Base-by-base conservation (phyloP, 495 filamentous ascomycete species). In the Penicillium samsonianum region DNA sequence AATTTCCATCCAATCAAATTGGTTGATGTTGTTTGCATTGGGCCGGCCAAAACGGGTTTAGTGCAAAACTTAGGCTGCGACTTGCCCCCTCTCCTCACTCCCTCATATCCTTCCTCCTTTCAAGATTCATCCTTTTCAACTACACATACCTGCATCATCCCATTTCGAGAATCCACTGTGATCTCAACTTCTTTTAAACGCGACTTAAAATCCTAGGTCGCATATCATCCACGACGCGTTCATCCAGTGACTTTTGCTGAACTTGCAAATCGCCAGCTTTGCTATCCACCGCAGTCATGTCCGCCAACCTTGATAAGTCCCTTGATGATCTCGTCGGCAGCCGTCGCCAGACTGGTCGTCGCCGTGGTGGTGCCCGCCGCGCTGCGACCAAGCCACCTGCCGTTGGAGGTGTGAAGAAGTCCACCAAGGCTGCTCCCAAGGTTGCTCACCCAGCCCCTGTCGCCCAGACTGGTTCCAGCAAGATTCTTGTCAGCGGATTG, bases 401-500 rank as follows among this genome's bases (percentile, higher is more conserved):
- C 30, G 86, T 88, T 64, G 92, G 92, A 61, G 94, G 94, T 64
- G 83, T 98, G 53, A 86, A 90, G 78, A 98, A 97, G 83, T 83
- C 75, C 50, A 71, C 82, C 58, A 91, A 88, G 69, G 65, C 76
- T 60, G 71, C 79, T 59, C 71, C 78, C 50, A 92, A 90, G 82
- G 72, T 80, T 47, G 75, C 78, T 20, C 84, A 91, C 48, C 85
- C 82, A 63, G 87, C 86, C 57, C 80, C 82, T 58, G 69, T 80
- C 58, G 77, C 69, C 48, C 60, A 73, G 47, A 84, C 83, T 68
- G 90, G 91, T 43, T 61, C 67, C 53, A 92, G 90, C 82, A 98
- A 97, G 78, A 94, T 98, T 79, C 87, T 96, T 73, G 92, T 98
- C 75, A 95, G 90, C 86, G 92, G 92, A 79, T 81, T 98, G 82